A percentile compares a stretch with the other conserved stretches of the same genome.
phyloP scores from a whole-genome alignment of 1,284 basidiomycete genomes.

The Puccinia coronata region DNA sequence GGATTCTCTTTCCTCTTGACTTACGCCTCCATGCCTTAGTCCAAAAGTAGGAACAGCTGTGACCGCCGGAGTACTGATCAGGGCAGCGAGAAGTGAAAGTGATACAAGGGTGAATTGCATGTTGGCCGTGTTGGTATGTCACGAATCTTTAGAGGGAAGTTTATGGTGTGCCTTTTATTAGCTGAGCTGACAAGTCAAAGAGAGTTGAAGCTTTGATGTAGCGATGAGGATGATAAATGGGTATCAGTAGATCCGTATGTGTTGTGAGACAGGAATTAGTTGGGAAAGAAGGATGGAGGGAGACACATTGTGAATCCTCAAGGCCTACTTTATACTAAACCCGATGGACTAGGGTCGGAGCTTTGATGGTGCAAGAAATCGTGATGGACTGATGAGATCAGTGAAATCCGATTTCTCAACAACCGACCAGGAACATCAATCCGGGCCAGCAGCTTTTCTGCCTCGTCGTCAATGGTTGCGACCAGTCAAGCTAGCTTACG shows the following conservation, averaged over 20 bases:
- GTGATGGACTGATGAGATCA: not conserved
- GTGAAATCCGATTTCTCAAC: not conserved
- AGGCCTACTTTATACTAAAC: no score
- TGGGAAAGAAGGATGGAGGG: not conserved
- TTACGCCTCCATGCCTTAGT: not conserved
- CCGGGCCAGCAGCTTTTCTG: not conserved
- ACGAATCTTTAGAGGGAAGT: not conserved
- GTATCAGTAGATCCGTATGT: not conserved
- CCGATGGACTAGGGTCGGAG: not conserved
- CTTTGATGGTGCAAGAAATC: not conserved
- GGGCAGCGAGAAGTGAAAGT: not conserved
- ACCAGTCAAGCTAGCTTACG: not conserved
- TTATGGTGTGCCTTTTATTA: not conserved
- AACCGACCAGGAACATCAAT: not conserved
- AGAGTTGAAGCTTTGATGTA: not conserved
- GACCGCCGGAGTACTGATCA: not conserved
- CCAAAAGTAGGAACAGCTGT: conserved; percentile 1
- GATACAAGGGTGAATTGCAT: not conserved
- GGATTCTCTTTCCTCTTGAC: not conserved
- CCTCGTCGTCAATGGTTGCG: not conserved
- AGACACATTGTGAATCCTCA: not conserved
- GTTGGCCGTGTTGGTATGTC: no score
- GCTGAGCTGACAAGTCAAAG: not conserved
- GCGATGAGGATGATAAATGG: not conserved
- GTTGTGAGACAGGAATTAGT: not conserved